Evolutionary conservation across 768 basidiomycete genomes (phyloP).

Genomic region (Tricholoma flavovirens): DNA sequence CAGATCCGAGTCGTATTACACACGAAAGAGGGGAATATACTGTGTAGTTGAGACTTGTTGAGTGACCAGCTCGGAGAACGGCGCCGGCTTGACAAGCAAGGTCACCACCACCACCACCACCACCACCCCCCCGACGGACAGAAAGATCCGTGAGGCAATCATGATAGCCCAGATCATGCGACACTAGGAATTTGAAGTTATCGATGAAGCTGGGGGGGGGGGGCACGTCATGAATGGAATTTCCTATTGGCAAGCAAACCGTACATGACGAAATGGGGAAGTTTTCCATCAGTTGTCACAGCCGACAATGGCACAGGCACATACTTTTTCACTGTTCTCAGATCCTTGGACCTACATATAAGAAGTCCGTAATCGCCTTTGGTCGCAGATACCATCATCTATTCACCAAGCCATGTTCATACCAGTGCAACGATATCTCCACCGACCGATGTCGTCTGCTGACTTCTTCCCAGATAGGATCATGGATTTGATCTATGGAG

Average conservation of each 20-base stretch:
- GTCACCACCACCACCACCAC: conserved; percentile 2
- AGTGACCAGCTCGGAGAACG: neutral
- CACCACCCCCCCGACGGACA: neutral
- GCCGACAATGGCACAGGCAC: conserved; percentile 11
- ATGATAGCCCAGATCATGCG: neutral
- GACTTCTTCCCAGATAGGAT: neutral
- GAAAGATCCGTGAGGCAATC: conserved; percentile 6
- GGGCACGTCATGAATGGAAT: conserved; percentile 10
- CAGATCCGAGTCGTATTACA: neutral
- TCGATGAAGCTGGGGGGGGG: conserved; percentile 14
- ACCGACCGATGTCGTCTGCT: neutral
- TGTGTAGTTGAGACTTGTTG: neutral
- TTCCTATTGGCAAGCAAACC: conserved; percentile 18
- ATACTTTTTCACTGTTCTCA: neutral
- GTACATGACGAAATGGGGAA: conserved; percentile 17
- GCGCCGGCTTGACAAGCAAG: neutral
- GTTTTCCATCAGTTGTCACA: conserved; percentile 16
- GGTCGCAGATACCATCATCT: neutral
- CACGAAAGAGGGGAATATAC: neutral
- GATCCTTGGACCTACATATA: neutral
- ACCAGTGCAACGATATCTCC: neutral
- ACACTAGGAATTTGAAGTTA: conserved; percentile 4
- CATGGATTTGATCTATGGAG: neutral
- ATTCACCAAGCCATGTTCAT: neutral
- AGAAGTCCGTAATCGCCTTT: neutral